Conservation (phyloP, 2,329 filamentous ascomycete genomes). For the Monosporascus cannonballus region DNA sequence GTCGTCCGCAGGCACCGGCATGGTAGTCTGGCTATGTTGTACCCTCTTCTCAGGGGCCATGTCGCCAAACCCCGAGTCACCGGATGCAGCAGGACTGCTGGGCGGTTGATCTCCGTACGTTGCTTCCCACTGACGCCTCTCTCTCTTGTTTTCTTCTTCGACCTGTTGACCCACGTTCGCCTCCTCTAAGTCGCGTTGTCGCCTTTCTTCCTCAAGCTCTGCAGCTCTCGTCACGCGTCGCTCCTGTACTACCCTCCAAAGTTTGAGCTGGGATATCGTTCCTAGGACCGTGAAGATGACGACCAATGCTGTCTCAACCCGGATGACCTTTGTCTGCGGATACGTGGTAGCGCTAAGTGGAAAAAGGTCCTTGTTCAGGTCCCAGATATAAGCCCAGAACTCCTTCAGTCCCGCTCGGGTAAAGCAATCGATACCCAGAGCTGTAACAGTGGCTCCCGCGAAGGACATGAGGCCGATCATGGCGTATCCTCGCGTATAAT, state of each 20-base stretch:
- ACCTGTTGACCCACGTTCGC: constrained; percentile 62
- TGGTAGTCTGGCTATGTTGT: constrained; percentile 26
- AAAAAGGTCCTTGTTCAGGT: constrained; percentile 72
- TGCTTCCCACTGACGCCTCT: constrained; percentile 69
- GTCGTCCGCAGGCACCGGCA: constrained; percentile 33
- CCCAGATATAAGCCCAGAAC: constrained; percentile 93
- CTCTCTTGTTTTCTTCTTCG: constrained; percentile 54
- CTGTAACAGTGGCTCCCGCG: constrained; percentile 68
- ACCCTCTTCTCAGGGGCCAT: constrained; percentile 36
- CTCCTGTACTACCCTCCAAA: constrained; percentile 76
- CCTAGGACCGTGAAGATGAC: constrained; percentile 70
- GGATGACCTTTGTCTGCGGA: constrained; percentile 78
- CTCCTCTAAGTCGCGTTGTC: constrained; percentile 49
- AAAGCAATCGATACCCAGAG: constrained; percentile 87
- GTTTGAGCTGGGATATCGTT: constrained; percentile 74
- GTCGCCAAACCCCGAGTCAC: constrained; percentile 47
- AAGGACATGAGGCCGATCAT: constrained; percentile 75
- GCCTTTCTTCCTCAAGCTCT: constrained; percentile 41
- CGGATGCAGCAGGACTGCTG: constrained; percentile 29
- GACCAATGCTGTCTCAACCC: constrained; percentile 74
- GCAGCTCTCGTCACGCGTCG: constrained; percentile 48
- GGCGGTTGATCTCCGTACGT: constrained; percentile 56
- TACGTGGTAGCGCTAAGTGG: constrained; percentile 72
- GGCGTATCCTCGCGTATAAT: constrained; percentile 70
- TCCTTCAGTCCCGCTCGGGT: constrained; percentile 87